Base-by-base conservation (phyloP, 495 filamentous ascomycete genomes). In the Aspergillus olivimuriae region DNA sequence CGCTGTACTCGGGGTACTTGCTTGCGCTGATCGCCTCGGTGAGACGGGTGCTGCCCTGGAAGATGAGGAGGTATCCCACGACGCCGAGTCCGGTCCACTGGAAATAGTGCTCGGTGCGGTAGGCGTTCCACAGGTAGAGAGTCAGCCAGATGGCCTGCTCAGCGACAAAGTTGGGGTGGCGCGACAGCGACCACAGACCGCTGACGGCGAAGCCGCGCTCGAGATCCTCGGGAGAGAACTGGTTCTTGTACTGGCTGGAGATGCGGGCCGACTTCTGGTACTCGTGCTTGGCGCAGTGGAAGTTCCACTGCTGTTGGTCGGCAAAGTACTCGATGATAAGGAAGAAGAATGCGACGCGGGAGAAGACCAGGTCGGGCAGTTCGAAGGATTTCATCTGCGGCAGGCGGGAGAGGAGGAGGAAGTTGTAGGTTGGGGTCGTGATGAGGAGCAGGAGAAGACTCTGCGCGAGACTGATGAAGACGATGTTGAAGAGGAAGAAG, bases 291-390 rank as follows among this genome's bases (percentile, higher is more conserved):
- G 91, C 92, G 11, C 58, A 55, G 46, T 97, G 89, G 74, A 77
- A 99, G 44, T 76, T 73, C 94, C 94, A 99, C 62, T 96, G 91
- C 58, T 95, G 87, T 48, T 91, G 80, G 57, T 99, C 94, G 55
- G 89, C 87, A 55, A 94, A 75, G 62, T 70, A 82, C 52, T 92
- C 87, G 38, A 85, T 67, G 8, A 88, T 52, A 4, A 97, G 72
- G 26, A 91, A 77, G 34, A 74, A 74, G 41, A 95, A 69, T 41
- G 89, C 66, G 18, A 72, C 58, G 37, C 80, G 70, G 10, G 84
- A 73, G 68, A 87, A 89, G 19, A 79, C 53, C 24, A 85, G 50
- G 60, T 96, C 94, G 16, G 74, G 62, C 2, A 68, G 63, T 22
- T 70, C 67, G 48, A 82, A 75, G 11, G 55, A 30, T 34, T 73